Percentiles rank a stretch among this genome's conserved stretches.
These are phyloP conservation scores for Canavalia gladiata DNA, from an alignment of 306 rosid genomes.

Conservation along the genomic window DNA sequence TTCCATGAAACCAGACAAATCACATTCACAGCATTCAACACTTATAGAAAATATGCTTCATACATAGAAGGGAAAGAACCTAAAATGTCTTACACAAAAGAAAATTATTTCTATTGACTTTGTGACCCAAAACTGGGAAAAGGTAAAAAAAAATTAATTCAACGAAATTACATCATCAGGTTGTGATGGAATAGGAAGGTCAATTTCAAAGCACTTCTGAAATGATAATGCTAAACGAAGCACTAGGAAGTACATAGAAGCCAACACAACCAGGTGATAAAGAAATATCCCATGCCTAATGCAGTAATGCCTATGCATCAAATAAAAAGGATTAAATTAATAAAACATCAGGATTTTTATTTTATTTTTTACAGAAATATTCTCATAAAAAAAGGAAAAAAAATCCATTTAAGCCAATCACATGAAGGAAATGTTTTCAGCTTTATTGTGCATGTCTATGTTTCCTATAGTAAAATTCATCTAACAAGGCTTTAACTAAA, in stretches of 20 bases:
- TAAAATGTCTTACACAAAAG: background rate
- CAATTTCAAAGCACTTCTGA: slow-evolving; percentile 18
- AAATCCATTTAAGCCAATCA: slow-evolving; percentile 4
- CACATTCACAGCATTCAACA: slow-evolving; percentile 11
- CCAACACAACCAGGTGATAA: background rate
- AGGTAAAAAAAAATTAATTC: background rate
- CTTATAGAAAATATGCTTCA: background rate
- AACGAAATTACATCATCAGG: slow-evolving; percentile 29
- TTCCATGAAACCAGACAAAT: slow-evolving; percentile 25
- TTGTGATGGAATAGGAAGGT: slow-evolving; percentile 11
- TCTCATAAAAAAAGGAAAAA: background rate
- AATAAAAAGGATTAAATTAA: background rate
- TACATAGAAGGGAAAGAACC: background rate
- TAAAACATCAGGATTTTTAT: background rate
- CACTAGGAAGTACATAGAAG: background rate
- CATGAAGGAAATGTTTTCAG: slow-evolving; percentile 15
- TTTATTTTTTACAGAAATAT: background rate
- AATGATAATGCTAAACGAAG: slow-evolving; percentile 8
- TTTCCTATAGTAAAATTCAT: slow-evolving; percentile 11
- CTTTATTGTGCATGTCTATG: background rate
- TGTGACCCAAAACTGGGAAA: slow-evolving; percentile 25
- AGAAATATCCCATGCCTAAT: background rate
- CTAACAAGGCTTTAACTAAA: slow-evolving; percentile 17
- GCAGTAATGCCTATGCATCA: background rate
- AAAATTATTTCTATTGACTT: slow-evolving; percentile 16